Evolutionary conservation across 2,329 filamentous ascomycete species (phyloP).

Genomic region (Cladosporium sp.): DNA sequence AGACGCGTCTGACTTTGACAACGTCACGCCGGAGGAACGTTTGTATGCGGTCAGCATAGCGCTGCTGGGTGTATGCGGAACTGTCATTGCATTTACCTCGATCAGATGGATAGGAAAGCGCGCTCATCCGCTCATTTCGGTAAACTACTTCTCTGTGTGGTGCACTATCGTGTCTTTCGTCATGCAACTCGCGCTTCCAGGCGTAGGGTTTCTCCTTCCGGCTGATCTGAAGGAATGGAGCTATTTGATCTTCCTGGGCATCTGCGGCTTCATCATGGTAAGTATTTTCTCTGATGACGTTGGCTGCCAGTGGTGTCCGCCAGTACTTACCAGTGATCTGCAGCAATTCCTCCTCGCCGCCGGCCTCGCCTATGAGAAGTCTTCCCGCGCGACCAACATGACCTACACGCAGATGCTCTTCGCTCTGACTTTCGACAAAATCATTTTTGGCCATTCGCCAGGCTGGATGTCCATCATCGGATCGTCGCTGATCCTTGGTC

Average conservation of each 20-base stretch:
- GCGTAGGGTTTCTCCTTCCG: constrained; percentile 53
- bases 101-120: constrained; percentile 75
- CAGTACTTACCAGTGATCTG: neutral
- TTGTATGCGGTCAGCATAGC: constrained; percentile 64
- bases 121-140: constrained; percentile 74
- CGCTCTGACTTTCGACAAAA: constrained; percentile 57
- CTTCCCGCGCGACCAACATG: constrained; percentile 57
- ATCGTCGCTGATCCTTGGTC: constrained; percentile 57
- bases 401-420: constrained; percentile 66
- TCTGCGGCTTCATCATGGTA: constrained; percentile 69
- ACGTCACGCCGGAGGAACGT: constrained; percentile 57
- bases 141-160: constrained; percentile 74
- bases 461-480: constrained; percentile 54
- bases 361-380: constrained; percentile 66
- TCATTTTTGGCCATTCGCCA: constrained; percentile 57
- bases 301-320: too few species aligned
- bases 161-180: constrained; percentile 61
- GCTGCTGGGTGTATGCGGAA: constrained; percentile 70
- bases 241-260: constrained; percentile 61
- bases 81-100: constrained; percentile 65
- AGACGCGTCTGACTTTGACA: constrained; percentile 34
- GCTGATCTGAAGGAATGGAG: constrained; percentile 54
- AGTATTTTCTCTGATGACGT: constrained; percentile 13
- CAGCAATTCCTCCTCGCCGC: constrained; percentile 78
- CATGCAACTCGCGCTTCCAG: constrained; percentile 52